phyloP scores from a whole-genome alignment of 1,284 basidiomycete genomes.

The Microbotryomycetes sp. region DNA sequence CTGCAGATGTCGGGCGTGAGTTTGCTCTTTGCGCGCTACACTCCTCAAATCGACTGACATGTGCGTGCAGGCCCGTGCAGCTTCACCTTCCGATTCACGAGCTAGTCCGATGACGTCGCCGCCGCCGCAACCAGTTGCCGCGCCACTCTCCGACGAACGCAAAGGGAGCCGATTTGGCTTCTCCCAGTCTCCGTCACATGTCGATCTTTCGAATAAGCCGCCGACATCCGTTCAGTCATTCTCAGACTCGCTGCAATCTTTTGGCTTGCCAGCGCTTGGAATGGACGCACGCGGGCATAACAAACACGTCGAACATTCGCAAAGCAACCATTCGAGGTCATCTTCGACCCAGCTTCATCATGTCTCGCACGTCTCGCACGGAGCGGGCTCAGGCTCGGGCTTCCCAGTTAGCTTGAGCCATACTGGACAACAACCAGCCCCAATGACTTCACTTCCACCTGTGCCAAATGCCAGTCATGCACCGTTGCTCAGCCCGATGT shows the following conservation, averaged over 20 bases:
- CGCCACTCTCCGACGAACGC: neutral
- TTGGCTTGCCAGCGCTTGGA: neutral
- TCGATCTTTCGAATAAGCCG: neutral
- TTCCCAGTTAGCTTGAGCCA: too few relatives aligned
- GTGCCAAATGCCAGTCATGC: neutral
- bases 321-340: neutral
- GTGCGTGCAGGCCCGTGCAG: conserved; percentile 1
- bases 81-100: neutral
- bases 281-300: neutral
- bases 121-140: neutral
- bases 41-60: neutral
- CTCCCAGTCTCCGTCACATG: neutral
- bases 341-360: neutral
- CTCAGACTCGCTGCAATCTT: neutral
- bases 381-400: too few relatives aligned
- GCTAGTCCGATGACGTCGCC: neutral
- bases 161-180: conserved; percentile 1
- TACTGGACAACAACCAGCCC: too few relatives aligned
- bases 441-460: neutral
- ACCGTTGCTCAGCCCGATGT: neutral
- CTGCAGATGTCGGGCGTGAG: conserved; percentile 21
- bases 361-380: too few relatives aligned
- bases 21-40: neutral
- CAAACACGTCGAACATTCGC: neutral
- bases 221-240: neutral